A percentile compares a stretch with the other conserved stretches of the same genome.
Conservation (phyloP, 805 yeast genomes). For the Saccharomycopsis capsularis region DNA sequence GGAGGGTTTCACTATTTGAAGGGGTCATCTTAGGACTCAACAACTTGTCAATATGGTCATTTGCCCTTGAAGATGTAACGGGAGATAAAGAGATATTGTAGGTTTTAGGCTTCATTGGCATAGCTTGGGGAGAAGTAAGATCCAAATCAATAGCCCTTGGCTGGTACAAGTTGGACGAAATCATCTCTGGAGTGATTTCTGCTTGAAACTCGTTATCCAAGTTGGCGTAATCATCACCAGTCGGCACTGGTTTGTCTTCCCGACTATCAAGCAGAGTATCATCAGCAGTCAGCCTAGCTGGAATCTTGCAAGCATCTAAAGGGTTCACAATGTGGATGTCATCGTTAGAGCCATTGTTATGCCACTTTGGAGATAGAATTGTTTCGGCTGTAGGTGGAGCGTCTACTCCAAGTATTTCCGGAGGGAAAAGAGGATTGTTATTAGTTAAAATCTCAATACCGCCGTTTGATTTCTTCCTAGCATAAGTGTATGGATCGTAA, state of each 20-base stretch:
- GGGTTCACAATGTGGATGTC: slow-evolving; percentile 24
- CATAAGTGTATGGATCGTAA: slow-evolving; percentile 18
- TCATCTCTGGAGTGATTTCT: slow-evolving; percentile 20
- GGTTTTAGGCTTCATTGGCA: slow-evolving; percentile 14
- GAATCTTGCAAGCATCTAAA: slow-evolving; percentile 5
- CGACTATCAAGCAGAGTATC: neutral
- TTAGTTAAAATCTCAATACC: slow-evolving; percentile 18
- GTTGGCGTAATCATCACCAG: slow-evolving; percentile 11
- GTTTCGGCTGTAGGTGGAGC: neutral
- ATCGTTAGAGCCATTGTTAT: slow-evolving; percentile 1
- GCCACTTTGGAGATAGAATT: neutral
- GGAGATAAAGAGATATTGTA: neutral
- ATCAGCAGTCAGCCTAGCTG: neutral
- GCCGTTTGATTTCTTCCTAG: slow-evolving; percentile 15
- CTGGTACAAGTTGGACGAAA: slow-evolving; percentile 18
- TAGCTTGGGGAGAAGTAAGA: slow-evolving; percentile 18
- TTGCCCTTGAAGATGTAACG: neutral
- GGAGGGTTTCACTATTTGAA: neutral
- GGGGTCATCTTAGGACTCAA: slow-evolving; percentile 6
- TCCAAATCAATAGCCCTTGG: slow-evolving; percentile 21
- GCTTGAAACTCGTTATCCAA: slow-evolving; percentile 18
- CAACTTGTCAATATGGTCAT: slow-evolving; percentile 1
- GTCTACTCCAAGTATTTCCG: slow-evolving; percentile 13
- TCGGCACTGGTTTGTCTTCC: neutral
- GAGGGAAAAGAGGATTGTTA: slow-evolving; percentile 20